Percentiles rank a stretch among this genome's conserved stretches.
Conservation (phyloP, 129 eudicot genomes). For the Flaveria linearis region DNA sequence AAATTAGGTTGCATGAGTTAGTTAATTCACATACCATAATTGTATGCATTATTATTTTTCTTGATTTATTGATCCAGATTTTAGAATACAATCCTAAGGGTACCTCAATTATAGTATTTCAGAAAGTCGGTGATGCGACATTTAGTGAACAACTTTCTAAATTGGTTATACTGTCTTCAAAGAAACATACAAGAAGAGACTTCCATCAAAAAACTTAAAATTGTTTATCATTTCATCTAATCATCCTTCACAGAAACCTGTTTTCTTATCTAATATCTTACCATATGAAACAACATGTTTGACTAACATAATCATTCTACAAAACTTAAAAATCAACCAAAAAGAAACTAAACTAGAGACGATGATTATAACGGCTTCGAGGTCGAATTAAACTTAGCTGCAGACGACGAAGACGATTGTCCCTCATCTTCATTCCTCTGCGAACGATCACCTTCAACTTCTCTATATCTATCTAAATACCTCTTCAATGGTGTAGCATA, state of each 20-base stretch:
- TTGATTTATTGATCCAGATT: too few species aligned
- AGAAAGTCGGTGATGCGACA: neutral
- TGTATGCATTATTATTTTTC: too few species aligned
- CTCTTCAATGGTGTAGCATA: slow-evolving; percentile 50
- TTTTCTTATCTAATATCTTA: neutral
- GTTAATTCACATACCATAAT: too few species aligned
- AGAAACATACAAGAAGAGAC: neutral
- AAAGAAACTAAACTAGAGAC: neutral
- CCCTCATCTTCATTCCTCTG: slow-evolving; percentile 26
- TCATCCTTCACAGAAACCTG: neutral
- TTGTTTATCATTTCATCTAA: too few species aligned
- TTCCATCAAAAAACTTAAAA: neutral
- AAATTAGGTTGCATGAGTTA: too few species aligned
- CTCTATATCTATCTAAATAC: slow-evolving; percentile 54
- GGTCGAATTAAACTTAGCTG: slow-evolving; percentile 22
- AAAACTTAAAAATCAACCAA: slow-evolving; percentile 9
- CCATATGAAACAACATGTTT: slow-evolving; percentile 19
- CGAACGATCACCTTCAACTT: slow-evolving; percentile 45
- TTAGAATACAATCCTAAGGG: neutral
- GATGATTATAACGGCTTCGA: slow-evolving; percentile 16
- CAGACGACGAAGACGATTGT: slow-evolving; percentile 30
- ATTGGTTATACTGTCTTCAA: neutral
- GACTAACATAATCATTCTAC: neutral
- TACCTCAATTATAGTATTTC: neutral
- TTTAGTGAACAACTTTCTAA: neutral